A percentile compares a stretch with the other conserved stretches of the same genome.
phyloP scores from a whole-genome alignment of 1,139 yeast species.

The Geotrichum europaeum region DNA sequence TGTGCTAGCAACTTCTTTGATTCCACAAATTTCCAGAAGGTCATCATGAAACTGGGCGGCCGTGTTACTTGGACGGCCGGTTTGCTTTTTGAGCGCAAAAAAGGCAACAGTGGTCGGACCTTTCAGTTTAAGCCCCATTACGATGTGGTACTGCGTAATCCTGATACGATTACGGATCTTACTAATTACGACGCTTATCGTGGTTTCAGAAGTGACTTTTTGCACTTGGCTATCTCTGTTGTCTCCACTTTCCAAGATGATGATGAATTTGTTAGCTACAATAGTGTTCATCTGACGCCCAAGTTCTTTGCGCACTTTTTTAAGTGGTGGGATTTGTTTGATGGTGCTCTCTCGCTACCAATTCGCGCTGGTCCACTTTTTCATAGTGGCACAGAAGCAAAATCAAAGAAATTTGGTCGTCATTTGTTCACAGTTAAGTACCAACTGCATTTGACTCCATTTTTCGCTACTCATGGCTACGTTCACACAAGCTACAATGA shows the following conservation, averaged over 20 bases:
- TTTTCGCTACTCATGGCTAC: slow-evolving; percentile 67
- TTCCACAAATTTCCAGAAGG: slow-evolving; percentile 35
- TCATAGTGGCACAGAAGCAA: slow-evolving; percentile 37
- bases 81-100: slow-evolving; percentile 43
- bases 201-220: slow-evolving; percentile 71
- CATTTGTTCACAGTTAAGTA: slow-evolving; percentile 79
- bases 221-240: slow-evolving; percentile 72
- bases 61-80: slow-evolving; percentile 48
- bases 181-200: slow-evolving; percentile 63
- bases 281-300: slow-evolving; percentile 75
- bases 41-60: slow-evolving; percentile 50
- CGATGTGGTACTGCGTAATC: slow-evolving; percentile 57
- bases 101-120: slow-evolving; percentile 38
- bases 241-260: slow-evolving; percentile 39
- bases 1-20: slow-evolving; percentile 26
- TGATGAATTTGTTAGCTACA: slow-evolving; percentile 38
- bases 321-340: slow-evolving; percentile 78
- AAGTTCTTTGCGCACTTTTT: slow-evolving; percentile 60
- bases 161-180: slow-evolving; percentile 46
- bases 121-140: slow-evolving; percentile 63
- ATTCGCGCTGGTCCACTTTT: slow-evolving; percentile 68
- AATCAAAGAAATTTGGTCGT: slow-evolving; percentile 60
- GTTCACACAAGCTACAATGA: slow-evolving; percentile 46
- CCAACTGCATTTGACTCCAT: slow-evolving; percentile 64
- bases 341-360: slow-evolving; percentile 67